Base-by-base conservation (phyloP, 2,329 filamentous ascomycete genomes). In the Acrodontium crateriforme region DNA sequence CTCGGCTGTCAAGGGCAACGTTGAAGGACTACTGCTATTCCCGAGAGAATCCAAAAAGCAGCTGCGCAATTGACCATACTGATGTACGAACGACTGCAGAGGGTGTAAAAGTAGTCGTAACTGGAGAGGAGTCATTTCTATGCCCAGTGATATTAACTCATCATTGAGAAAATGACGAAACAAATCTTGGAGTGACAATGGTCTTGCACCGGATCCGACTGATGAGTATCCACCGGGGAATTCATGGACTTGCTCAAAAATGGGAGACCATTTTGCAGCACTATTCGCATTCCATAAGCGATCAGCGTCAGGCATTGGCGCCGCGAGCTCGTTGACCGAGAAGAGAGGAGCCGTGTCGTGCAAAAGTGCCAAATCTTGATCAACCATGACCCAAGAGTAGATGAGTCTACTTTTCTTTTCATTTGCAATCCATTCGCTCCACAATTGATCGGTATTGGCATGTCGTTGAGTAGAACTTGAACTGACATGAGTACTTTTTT, bases 371-470 rank as follows among this genome's bases (percentile, higher is more conserved):
- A 78, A 56, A 50, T 82, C 77, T 42, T 80, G 75, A 45, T 82
- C 77, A 14, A 78, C 65, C 68, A 78, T 77, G 12, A 76, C 70
- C 71, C 75, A 81, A 30, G 75, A 78, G 53, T 81, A 79, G n/a
- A 78, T 69, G 17, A 81, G 58, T 39, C 75, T 76, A 42, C 33
- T 77, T 38, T 67, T 64, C 27, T 66, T 66, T 50, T 81, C 76
- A 16, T 69, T 65, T 37, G 71, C 62, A 29, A 73, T 60, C 76
- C 76, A 81, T 19, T 69, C 59, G 31, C 60, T 63, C 74, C 74
- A 79, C 43, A 65, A 40, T 55, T 60, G 36, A 56, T 65, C 54
- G 55, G 68, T 39, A 46, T 55, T 58, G 60, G 63, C 6, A 57
- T 54, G 32, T 6, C 35, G 30, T n/a, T n/a, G n/a, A n/a, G n/a